These are phyloP conservation scores for Neohortaea acidophila DNA, from an alignment of 495 filamentous ascomycete species.

Conservation along the genomic window DNA sequence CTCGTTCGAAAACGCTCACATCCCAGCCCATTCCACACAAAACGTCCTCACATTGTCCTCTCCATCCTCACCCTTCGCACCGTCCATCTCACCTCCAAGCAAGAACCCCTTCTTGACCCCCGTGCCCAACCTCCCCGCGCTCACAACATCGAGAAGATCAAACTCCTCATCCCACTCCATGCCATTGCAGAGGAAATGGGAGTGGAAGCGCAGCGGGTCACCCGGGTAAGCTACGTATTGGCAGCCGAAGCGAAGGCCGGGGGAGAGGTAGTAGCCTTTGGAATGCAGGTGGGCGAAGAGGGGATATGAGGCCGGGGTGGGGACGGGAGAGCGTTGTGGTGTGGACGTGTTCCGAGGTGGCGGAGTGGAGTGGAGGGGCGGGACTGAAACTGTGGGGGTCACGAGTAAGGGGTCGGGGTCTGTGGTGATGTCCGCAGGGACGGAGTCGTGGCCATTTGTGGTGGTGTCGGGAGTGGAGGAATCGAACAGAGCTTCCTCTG, in stretches of 20 bases:
- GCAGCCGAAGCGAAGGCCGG: constrained; percentile 86
- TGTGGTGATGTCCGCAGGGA: neutral
- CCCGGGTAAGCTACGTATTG: constrained; percentile 90
- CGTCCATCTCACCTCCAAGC: constrained; percentile 46
- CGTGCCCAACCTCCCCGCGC: constrained; percentile 74
- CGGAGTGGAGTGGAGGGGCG: constrained; percentile 31
- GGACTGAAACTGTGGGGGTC: constrained; percentile 47
- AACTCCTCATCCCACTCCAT: constrained; percentile 78
- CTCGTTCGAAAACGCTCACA: too few species aligned
- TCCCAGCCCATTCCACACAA: constrained; percentile 71
- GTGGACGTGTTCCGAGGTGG: constrained; percentile 13
- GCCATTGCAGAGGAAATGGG: constrained; percentile 69
- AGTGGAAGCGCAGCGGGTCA: constrained; percentile 86
- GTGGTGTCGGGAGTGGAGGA: neutral
- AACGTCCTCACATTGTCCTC: constrained; percentile 44
- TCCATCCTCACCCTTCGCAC: constrained; percentile 20
- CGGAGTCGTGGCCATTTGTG: neutral
- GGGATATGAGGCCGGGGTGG: constrained; percentile 39
- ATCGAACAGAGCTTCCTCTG: constrained; percentile 40
- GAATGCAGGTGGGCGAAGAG: constrained; percentile 66
- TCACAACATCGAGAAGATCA: constrained; percentile 65
- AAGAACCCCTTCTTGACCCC: constrained; percentile 92
- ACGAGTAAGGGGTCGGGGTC: constrained; percentile 28
- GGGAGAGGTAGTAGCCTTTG: constrained; percentile 70
- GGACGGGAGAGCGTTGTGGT: constrained; percentile 23